Evolutionary conservation across 2,329 filamentous ascomycete species (phyloP), one percentile per base, ranked within the genome.

Genomic region (Gaeumannomyces sp.): DNA sequence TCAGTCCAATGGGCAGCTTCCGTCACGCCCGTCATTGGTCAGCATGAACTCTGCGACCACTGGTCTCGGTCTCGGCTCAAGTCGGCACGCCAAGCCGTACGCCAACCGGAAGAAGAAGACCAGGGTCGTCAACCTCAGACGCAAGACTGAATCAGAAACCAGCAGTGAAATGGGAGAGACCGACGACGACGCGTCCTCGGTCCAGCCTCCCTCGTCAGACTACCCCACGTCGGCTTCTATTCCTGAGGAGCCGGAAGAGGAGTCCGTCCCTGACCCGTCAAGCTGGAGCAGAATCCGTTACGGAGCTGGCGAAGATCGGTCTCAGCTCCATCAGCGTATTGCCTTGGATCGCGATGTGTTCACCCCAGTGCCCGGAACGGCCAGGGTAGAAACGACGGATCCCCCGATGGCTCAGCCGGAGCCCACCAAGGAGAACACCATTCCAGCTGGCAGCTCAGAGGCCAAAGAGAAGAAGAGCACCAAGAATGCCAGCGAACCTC

Each of bases 51-150:
- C 89, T 0, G 82, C 84, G 53, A 81, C 83, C 1, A 83, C 83
- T 6, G 87, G 88, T 1, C 76, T 90, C n/a, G 83, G 84, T 19
- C 79, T 92, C 11, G 87, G 88, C 27, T 80, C 85, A 4, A 83
- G 82, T 64, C 80, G 85, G 61, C 78, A 83, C 69, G 79, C 83
- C 59, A 85, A 90, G 68, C 79, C 87, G 4, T 83, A 86, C 67
- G 81, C 83, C 28, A 82, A 85, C 45, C 85, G 90, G 64, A 94
- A 91, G 78, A 91, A 91, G 81, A 96, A 94, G 83, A 92, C 86
- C 66, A 83, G 92, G 27, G 88, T 96, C 19, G 90, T 96, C 66
- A 92, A 96, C 72, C 80, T 96, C 19, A 86, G 83, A 67, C 80
- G 84, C 67, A 85, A 83, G 70, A 78, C 80, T 4, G 81, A 83